Base-by-base conservation (phyloP, 768 basidiomycete species). In the Suillus lakei region DNA sequence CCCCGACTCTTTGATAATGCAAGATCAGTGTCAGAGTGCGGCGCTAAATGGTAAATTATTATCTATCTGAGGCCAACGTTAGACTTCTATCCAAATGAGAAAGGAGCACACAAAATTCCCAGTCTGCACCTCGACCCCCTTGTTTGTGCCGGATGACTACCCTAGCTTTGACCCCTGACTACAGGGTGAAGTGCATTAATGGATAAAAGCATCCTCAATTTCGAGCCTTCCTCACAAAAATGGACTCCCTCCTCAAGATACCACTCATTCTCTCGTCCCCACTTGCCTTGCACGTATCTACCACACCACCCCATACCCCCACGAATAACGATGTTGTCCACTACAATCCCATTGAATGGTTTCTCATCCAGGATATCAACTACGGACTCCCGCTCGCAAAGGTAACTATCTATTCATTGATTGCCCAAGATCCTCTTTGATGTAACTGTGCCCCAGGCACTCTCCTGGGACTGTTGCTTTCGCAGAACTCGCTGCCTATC, bases 301-400 rank as follows among this genome's bases (percentile, higher is more conserved):
- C 76, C 12, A 85, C 84, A 2, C 81, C 84, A 61, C 84, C 84
- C 15, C 72, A 82, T 53, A 79, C 81, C n/a, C 82, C 83, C 12
- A 79, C 83, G 4, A 60, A 68, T 8, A 66, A 69, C 53, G 74
- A 75, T 39, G 80, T 83, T 62, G 71, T 64, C 15, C 13, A 43
- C 26, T 38, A 32, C 15, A 38, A 12, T 10, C 5, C 12, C 12
- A 44, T 23, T 46, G 60, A 61, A 15, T 39, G 60, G 13, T 6
- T 46, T n/a, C 12, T 61, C 38, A 41, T 26, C 12, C 34, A 13
- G 26, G 6, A n/a, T 7, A 30, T 13, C 10, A 43, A 43, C 32
- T 30, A 43, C 15, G n/a, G 12, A 4, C 43, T 21, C 38, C 46
- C 38, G 28, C n/a, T 46, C 43, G n/a, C 39, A 28, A 46, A 44